A percentile compares a stretch with the other conserved stretches of the same genome.
phyloP scores from a whole-genome alignment of 352 stramenopile species.

The Pythium apleroticum region DNA sequence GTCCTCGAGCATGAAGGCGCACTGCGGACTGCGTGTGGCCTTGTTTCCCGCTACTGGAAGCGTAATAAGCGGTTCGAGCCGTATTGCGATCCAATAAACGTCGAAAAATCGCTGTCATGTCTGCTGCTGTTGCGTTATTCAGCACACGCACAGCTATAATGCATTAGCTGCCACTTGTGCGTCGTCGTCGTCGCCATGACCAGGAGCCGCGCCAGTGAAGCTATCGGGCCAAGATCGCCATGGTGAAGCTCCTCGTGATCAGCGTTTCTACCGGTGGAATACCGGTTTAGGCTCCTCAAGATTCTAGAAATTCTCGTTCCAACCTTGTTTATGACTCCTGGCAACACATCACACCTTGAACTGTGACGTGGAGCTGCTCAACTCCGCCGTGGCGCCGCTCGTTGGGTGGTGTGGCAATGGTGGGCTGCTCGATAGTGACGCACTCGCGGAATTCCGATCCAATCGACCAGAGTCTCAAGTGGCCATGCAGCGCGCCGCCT shows the following conservation, averaged over 20 bases:
- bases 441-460: conserved; percentile 28
- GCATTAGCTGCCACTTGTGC: too few relatives aligned
- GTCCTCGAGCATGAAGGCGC: background rate
- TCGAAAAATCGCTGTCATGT: too few relatives aligned
- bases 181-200: too few relatives aligned
- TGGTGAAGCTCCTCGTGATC: background rate
- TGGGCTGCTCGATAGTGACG: conserved; percentile 17
- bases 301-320: conserved; percentile 24
- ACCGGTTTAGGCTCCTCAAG: conserved; percentile 7
- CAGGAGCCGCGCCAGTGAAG: too few relatives aligned
- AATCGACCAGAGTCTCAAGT: background rate
- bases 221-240: too few relatives aligned
- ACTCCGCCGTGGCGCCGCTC: background rate
- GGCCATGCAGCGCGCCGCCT: conserved; percentile 21
- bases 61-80: background rate
- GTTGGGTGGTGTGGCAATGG: conserved; percentile 28
- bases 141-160: too few relatives aligned
- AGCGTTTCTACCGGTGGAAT: conserved; percentile 10
- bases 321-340: conserved; percentile 13
- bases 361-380: conserved; percentile 10
- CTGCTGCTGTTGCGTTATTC: too few relatives aligned
- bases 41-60: background rate
- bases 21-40: background rate
- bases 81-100: background rate
- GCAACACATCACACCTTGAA: conserved; percentile 2